These are phyloP conservation scores for Salvia splendens DNA, from an alignment of 257 asterid species.

Conservation along the genomic window DNA sequence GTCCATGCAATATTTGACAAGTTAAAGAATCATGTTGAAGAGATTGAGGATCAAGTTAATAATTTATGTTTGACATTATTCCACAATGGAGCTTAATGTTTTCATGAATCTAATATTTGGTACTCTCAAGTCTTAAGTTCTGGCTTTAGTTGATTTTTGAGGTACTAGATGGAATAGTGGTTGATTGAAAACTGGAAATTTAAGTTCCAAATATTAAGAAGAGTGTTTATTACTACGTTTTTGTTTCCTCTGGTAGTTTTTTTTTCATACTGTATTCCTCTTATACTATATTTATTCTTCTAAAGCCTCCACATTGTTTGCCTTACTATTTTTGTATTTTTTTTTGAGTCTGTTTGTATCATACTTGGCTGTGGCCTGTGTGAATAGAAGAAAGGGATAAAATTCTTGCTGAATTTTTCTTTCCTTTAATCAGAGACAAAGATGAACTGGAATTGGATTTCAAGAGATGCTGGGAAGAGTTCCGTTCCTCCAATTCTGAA, in stretches of 20 bases:
- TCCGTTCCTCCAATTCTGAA: slow-evolving; percentile 79
- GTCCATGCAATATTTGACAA: background rate
- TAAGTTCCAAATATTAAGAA: background rate
- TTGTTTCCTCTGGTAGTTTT: slow-evolving; percentile 15
- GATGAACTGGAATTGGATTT: slow-evolving; percentile 95
- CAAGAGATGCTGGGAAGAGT: slow-evolving; percentile 96
- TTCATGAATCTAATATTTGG: background rate
- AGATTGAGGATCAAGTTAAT: background rate
- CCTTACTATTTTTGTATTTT: background rate
- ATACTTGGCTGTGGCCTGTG: slow-evolving; percentile 28
- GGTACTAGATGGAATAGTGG: background rate
- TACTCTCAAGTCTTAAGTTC: slow-evolving; percentile 6
- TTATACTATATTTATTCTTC: slow-evolving; percentile 1
- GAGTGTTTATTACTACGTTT: slow-evolving; percentile 6
- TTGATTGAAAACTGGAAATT: background rate
- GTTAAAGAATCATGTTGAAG: background rate
- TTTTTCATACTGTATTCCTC: slow-evolving; percentile 18
- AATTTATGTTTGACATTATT: background rate
- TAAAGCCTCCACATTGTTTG: background rate
- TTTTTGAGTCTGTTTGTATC: slow-evolving; percentile 11
- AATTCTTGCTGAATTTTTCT: slow-evolving; percentile 15
- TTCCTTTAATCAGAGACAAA: slow-evolving; percentile 49
- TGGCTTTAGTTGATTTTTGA: slow-evolving; percentile 15
- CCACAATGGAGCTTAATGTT: too few relatives aligned
- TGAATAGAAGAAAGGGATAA: slow-evolving; percentile 19